Base-by-base conservation (phyloP, 2,329 filamentous ascomycete genomes). In the Monilinia laxa region DNA sequence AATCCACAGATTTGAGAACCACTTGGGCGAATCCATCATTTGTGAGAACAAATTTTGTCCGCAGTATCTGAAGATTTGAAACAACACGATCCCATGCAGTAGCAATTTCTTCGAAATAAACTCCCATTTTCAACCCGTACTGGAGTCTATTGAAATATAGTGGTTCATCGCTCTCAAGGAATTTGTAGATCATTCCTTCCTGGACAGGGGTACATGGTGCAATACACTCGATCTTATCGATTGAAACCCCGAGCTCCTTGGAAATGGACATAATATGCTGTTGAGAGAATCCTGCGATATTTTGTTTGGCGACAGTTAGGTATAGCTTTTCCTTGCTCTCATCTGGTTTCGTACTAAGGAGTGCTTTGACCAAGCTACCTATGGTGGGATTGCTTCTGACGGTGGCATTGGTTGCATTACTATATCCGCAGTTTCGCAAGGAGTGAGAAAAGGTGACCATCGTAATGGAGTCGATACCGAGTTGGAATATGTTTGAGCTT, bases 401-500 rank as follows among this genome's bases (percentile, higher is more conserved):
- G 0, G 85, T 71, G 0, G 90, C 87, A 1, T 91, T 84, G 10
- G 85, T 87, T 0, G 86, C 87, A 18, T 81, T 79, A 1, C 74
- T 45, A 63, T 93, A 85, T 0, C 91, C 91, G 2, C 80, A 80
- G 3, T 83, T 80, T 71, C 87, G 90, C 18, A 97, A 79, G 16
- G 82, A 77, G 6, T 84, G 82, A 0, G 90, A 83, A 40, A 97
- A 83, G 10, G 87, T 83, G 56, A 96, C 87, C 0, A 89, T 90
- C 0, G 91, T 92, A 20, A 97, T 92, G 0, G 93, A 97, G 73
- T 97, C 94, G 31, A 97, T 82, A 0, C 93, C 94, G 1, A 96
- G 80, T 70, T 96, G 92, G 72, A 95, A 96, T 23, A 97, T 85
- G 68, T 87, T 96, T 0, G 87, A 87, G 0, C 77, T 79, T 2